These are phyloP conservation scores for Colletotrichum tamarilloi DNA, from an alignment of 2,329 filamentous ascomycete species.

Conservation along the genomic window DNA sequence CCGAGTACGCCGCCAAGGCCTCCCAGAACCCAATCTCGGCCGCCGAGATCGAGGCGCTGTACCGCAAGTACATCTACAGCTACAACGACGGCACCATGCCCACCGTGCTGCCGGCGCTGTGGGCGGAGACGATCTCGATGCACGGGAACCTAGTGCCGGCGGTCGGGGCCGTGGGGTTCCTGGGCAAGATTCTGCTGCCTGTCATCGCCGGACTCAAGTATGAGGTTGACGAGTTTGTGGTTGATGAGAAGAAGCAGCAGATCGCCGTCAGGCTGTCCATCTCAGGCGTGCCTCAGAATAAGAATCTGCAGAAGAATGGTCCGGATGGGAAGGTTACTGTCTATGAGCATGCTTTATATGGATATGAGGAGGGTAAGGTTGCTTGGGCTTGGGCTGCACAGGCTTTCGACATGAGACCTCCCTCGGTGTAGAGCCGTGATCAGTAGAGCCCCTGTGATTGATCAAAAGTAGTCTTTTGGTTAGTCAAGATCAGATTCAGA, in stretches of 20 bases:
- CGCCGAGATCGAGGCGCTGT: not conserved
- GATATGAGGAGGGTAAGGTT: not conserved
- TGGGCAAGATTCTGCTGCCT: not conserved
- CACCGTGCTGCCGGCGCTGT: not conserved
- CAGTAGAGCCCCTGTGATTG: not conserved
- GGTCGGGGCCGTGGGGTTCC: not conserved
- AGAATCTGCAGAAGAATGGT: slow-evolving; percentile 1
- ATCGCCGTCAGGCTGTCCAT: slow-evolving; percentile 10
- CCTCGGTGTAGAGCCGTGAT: not conserved
- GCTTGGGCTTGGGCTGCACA: slow-evolving; percentile 1
- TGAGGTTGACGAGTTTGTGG: slow-evolving; percentile 7
- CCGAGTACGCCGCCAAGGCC: not conserved
- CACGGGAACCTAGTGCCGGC: not conserved
- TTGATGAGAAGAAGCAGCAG: slow-evolving; percentile 19
- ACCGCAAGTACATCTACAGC: slow-evolving; percentile 17
- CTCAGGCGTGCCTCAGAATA: slow-evolving; percentile 12
- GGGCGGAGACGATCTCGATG: not conserved
- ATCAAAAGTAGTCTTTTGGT: not conserved
- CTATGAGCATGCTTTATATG: slow-evolving; percentile 8
- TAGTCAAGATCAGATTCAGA: not conserved
- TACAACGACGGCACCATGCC: slow-evolving; percentile 11
- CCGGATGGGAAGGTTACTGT: not conserved
- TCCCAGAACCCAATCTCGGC: not conserved
- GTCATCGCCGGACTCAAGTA: slow-evolving; percentile 17
- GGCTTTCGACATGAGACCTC: slow-evolving; percentile 8